phyloP scores from a whole-genome alignment of 2,329 filamentous ascomycete species.

The Paecilomyces dactylethromorphus region DNA sequence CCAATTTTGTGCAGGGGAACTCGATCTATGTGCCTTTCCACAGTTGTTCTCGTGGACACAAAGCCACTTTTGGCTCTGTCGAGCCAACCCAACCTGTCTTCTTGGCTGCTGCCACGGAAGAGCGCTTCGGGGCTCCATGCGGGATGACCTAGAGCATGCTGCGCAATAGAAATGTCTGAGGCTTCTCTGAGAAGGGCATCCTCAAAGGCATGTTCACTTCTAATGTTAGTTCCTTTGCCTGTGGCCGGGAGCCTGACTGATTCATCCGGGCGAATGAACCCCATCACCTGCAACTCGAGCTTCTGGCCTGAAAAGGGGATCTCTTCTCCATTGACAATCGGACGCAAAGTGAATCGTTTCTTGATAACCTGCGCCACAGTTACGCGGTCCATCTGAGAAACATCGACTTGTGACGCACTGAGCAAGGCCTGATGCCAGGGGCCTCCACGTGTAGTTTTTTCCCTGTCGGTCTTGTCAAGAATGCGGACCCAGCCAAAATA shows the following conservation, averaged over 20 bases:
- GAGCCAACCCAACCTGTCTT: not conserved
- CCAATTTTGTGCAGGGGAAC: constrained; percentile 51
- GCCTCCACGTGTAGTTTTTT: constrained; percentile 23
- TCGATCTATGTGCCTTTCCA: constrained; percentile 43
- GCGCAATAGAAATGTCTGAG: constrained; percentile 32
- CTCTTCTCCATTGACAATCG: constrained; percentile 19
- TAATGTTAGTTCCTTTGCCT: constrained; percentile 21
- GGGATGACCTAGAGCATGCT: constrained; percentile 29
- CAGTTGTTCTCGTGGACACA: constrained; percentile 41
- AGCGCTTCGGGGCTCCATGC: constrained; percentile 30
- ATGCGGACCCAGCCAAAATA: constrained; percentile 59
- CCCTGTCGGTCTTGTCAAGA: constrained; percentile 21
- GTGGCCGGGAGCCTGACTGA: constrained; percentile 11
- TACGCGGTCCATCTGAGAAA: constrained; percentile 38
- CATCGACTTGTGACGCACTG: constrained; percentile 43
- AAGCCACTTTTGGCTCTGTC: constrained; percentile 21
- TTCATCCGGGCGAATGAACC: constrained; percentile 30
- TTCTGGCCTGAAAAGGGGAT: constrained; percentile 22
- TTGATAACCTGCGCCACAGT: constrained; percentile 44
- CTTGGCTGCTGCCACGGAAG: not conserved
- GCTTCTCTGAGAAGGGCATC: constrained; percentile 31
- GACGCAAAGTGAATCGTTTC: constrained; percentile 37
- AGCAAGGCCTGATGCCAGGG: constrained; percentile 57
- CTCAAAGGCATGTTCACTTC: constrained; percentile 28
- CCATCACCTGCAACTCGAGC: constrained; percentile 55